Evolutionary conservation across 1,139 yeast genomes (phyloP), one percentile per base, ranked within the genome.

Genomic region (Saccharomyces pastorianus): DNA sequence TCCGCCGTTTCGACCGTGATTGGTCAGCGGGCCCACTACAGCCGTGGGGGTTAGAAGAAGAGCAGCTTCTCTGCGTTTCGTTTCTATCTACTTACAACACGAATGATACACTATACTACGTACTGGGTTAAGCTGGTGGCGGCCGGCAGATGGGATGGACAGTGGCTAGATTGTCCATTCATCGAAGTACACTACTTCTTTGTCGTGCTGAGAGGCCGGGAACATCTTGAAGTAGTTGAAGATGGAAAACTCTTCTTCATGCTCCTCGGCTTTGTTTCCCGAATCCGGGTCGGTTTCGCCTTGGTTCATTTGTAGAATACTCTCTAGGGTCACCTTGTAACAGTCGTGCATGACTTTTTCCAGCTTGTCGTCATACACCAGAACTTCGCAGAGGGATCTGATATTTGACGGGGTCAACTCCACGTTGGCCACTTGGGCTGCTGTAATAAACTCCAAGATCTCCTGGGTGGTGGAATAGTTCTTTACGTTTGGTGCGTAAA

Each of bases 281-380:
- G 44, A 27, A 2, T 48, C 29, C 26, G 29, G 46, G 9, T 54
- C 55, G 4, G 51, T 59, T 9, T 57, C 58, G 14, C 62, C 58
- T 27, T 61, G 62, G 48, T 63, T 70, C 64, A 72, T 59, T 55
- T 72, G 75, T 23, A 71, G 58, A 4, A 73, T 70, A 53, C 76
- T 72, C 57, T 76, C 83, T 74, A 84, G 76, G 2, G 86, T 80
- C 0, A 82, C 83, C 61, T 74, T 79, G 63, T 80, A 83, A 51
- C 80, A 76, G 58, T 81, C 85, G 42, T 76, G 69, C 2, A 77
- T 72, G 1, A 83, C 76, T 55, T 79, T 74, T 66, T 90, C 98
- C 53, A 93, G 70, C 68, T 85, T 87, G 65, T 89, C 96, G 64
- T 93, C 99, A 69, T 78, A 89, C 1, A 87, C 83, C 49, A 93